Percentiles rank a stretch among this genome's conserved stretches.
phyloP scores from a whole-genome alignment of 2,329 filamentous ascomycete species.

The Colletotrichum sp. region DNA sequence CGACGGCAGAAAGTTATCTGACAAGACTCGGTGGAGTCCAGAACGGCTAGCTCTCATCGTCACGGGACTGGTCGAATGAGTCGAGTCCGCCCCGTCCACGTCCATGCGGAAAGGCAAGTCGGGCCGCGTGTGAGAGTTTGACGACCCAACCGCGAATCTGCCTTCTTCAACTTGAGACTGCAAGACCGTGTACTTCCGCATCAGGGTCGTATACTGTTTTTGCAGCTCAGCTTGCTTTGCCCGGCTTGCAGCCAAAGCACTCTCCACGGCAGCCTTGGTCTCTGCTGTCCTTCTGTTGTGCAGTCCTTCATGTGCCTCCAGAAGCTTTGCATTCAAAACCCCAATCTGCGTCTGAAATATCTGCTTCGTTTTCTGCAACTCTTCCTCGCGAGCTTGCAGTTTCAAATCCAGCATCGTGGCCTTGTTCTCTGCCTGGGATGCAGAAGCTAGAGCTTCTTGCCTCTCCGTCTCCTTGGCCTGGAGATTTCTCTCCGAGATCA shows the following conservation, averaged over 20 bases:
- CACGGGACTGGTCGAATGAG: conserved; percentile 39
- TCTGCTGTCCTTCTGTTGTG: conserved; percentile 27
- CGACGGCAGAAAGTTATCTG: conserved; percentile 45
- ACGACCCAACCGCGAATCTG: conserved; percentile 18
- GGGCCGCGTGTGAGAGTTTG: conserved; percentile 15
- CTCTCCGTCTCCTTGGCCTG: conserved; percentile 69
- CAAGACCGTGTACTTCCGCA: conserved; percentile 56
- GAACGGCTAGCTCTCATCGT: conserved; percentile 37
- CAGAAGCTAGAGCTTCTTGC: conserved; percentile 60
- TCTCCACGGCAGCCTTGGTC: conserved; percentile 45
- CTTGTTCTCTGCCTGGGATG: conserved; percentile 62
- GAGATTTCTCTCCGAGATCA: conserved; percentile 65
- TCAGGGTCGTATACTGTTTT: conserved; percentile 54
- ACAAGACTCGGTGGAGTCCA: conserved; percentile 42
- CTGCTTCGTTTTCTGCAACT: conserved; percentile 46
- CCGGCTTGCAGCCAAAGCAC: conserved; percentile 54
- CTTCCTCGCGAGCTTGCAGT: conserved; percentile 55
- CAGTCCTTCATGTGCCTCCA: conserved; percentile 38
- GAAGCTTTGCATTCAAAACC: conserved; percentile 51
- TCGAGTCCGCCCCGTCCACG: conserved; percentile 20
- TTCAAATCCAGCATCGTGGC: conserved; percentile 65
- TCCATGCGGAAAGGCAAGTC: conserved; percentile 23
- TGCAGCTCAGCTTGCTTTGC: conserved; percentile 60
- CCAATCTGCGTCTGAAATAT: conserved; percentile 55
- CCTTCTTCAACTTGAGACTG: conserved; percentile 41